Percentiles rank a stretch among this genome's conserved stretches.
Evolutionary conservation across 306 rosid species (phyloP).

Genomic region (Acacia melanoxylon): DNA sequence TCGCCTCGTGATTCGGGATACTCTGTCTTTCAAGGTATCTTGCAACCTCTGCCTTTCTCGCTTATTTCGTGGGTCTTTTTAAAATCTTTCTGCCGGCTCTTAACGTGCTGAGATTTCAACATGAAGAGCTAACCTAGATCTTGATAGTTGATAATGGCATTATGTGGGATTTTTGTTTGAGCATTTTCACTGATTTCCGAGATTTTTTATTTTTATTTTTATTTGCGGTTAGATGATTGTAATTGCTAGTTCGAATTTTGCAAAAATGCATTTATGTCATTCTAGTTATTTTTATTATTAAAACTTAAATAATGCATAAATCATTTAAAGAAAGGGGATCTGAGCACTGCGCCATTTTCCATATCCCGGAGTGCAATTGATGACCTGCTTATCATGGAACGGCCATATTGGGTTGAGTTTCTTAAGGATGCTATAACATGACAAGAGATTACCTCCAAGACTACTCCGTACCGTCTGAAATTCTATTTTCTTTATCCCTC

Average conservation of each 20-base stretch:
- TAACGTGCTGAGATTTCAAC: neutral
- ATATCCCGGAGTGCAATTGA: neutral
- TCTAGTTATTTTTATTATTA: conserved; percentile 4
- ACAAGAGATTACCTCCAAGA: neutral
- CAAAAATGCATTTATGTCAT: neutral
- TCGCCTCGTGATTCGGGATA: conserved; percentile 95
- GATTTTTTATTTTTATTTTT: too few relatives aligned
- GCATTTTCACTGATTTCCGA: conserved; percentile 3
- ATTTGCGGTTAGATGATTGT: neutral
- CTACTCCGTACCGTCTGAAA: neutral
- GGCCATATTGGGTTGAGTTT: neutral
- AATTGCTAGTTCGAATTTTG: conserved; percentile 14
- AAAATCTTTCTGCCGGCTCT: neutral
- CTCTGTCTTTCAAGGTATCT: conserved; percentile 75
- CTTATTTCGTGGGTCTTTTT: neutral
- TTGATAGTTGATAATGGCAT: neutral
- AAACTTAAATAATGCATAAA: neutral
- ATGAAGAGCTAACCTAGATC: neutral
- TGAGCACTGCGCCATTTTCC: neutral
- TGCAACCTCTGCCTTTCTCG: too few relatives aligned
- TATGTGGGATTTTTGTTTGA: neutral
- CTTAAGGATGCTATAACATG: neutral
- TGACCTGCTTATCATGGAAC: neutral
- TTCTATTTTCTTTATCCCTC: neutral
- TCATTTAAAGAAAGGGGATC: conserved; percentile 15